Evolutionary conservation across 1,284 basidiomycete genomes (phyloP), one percentile per base, ranked within the genome.

Genomic region (Omphalotus olearius): DNA sequence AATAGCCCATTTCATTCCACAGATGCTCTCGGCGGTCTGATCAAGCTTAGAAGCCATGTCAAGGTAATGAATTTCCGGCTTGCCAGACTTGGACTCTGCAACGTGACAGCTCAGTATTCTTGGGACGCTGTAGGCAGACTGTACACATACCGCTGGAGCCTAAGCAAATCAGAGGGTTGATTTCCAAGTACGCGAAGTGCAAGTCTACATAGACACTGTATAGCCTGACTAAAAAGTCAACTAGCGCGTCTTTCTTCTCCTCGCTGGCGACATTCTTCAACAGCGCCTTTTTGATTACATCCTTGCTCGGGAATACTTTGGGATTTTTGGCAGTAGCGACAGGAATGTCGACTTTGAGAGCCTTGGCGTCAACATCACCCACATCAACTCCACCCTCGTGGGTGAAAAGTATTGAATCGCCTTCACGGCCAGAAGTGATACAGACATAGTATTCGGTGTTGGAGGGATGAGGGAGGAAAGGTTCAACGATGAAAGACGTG

Each of bases 31-130:
- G 53, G 96, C 97, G 17, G 96, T 99, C 71, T 93, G 91, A 70
- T 99, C 97, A 62, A 99, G 90, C 80, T 99, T 99, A 68, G 96
- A 95, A 45, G 96, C 97, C 95, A 99, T 98, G 71, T 99, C 97
- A 62, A 99, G 88, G 78, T 96, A 98, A 72, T 91, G 88, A 64
- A 99, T 94, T 58, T 85, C 84, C 51, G 88, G 85, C 60, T 86
- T 76, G 56, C 81, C 83, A 61, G 79, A 79, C 26, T 49, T 52
- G 37, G 72, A 73, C 62, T 83, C 74, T 56, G 82, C 87, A 56
- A 80, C 16, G 14, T 20, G 7, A 7, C 9, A 33, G 30, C 9
- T 33, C 13, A 44, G 26, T 14, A 13, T 16, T 20, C 36, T 11
- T 28, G 14, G 37, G 18, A 1, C 20, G 13, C 10, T 13, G 26